Base-by-base conservation (phyloP, 2,329 filamentous ascomycete genomes). In the Stemphylium beticola region DNA sequence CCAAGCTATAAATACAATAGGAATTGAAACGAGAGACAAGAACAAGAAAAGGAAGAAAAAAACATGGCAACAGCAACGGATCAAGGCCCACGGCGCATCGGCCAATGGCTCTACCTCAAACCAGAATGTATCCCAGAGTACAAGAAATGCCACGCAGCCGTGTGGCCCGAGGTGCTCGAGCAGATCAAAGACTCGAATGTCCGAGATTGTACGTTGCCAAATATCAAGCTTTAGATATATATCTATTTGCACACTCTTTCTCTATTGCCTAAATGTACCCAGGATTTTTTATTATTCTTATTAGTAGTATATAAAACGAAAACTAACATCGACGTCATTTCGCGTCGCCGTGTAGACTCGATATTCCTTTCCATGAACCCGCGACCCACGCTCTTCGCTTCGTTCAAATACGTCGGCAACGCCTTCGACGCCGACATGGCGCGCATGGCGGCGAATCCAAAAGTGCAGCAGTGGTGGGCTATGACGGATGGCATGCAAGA, bases 401-500 rank as follows among this genome's bases (percentile, higher is more conserved):
- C 80, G 20, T 91, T 92, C 80, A 92, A 91, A 72, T 93, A 93
- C 66, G 80, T 89, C n/a, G 90, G 91, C 0, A 83, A 83, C 55
- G 83, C 91, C 60, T 92, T 85, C 56, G 86, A 84, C 2, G 87
- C 81, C 9, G 90, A 93, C 68, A 93, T 93, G 91, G 82, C 85
- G 73, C 82, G 80, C 57, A 92, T 93, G 89, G 81, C 82, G 1
- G 85, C 85, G 53, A 91, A 92, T 64, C 82, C 85, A 1, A 87
- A 87, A 68, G 88, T 93, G 31, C 82, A 85, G 50, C 86, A 89
- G 73, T 93, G 90, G 91, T 93, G 90, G 90, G 79, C 78, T 53
- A 88, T 93, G 86, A 93, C 90, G 44, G 90, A 93, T 73, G 79
- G 80, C 12, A 91, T 87, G 80, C 90, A 93, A 76, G 87, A 79